Base-by-base conservation (phyloP, 306 rosid genomes). In the Casuarina equisetifolia region DNA sequence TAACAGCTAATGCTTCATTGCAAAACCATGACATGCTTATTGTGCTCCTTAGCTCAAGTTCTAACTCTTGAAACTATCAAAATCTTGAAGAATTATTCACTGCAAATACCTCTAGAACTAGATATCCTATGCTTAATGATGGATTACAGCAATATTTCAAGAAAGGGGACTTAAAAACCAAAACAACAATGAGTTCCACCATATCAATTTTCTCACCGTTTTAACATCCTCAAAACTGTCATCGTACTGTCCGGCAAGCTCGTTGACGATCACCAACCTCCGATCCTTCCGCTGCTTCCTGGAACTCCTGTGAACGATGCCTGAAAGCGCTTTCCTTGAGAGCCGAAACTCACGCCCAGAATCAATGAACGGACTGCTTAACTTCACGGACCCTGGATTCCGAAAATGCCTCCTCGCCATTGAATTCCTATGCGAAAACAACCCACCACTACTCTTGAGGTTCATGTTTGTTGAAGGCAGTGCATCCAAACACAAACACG, bases 231-330 rank as follows among this genome's bases (percentile, higher is more conserved):
- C 89, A 84, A 94, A 94, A 68, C 62, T 81, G 6, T 94, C 97
- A 19, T 94, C 98, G 66, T 94, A 94, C 39, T 94, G 98, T 46
- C 98, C 98, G 25, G 85, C 98, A 42, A 94, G 81, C 57, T 94
- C 97, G 55, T 70, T 87, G 69, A 92, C 92, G 82, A 94, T 69
- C 50, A 72, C 12, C 9, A 81, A 19, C 69, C 85, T 82, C 78
- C 90, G 80, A 73, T 82, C 86, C 89, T 83, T 89, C 11, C 82
- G 80, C 79, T 83, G 94, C 84, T 84, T 94, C 90, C 86, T 89
- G 62, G 69, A 78, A 74, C 85, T 89, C 71, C 82, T 83, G 71
- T 73, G 64, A 17, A 85, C 73, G 71, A 69, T 25, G 64, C 78
- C 83, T 1, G 85, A 72, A 72, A 69, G 17, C 50, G 77, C 76